Percentiles rank a stretch among this genome's conserved stretches.
These are phyloP conservation scores for Cladophialophora immunda DNA, from an alignment of 2,329 filamentous ascomycete genomes.

Conservation along the genomic window DNA sequence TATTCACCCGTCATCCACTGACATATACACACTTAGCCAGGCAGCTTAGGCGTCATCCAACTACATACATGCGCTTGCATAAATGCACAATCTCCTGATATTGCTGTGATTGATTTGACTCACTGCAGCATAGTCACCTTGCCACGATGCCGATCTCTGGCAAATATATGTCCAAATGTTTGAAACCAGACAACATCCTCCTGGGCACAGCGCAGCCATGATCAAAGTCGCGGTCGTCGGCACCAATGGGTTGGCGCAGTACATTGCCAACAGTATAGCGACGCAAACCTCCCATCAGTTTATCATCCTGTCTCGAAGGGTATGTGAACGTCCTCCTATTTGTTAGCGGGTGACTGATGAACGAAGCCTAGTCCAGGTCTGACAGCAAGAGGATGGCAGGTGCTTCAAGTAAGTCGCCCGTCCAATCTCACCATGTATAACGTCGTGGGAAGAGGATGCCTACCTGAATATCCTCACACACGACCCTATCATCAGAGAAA, in stretches of 20 bases:
- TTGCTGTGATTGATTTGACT: constrained; percentile 27
- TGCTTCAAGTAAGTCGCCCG: constrained; percentile 56
- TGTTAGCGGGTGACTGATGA: constrained; percentile 20
- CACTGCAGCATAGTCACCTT: constrained; percentile 17
- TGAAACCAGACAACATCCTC: constrained; percentile 13
- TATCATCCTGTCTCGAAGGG: constrained; percentile 71
- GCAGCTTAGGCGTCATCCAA: constrained; percentile 23
- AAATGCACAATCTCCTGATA: constrained; percentile 21
- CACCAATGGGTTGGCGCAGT: constrained; percentile 66
- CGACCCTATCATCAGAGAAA: not conserved
- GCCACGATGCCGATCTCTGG: constrained; percentile 20
- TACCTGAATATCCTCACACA: not conserved
- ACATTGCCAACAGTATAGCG: constrained; percentile 67
- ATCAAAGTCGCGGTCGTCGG: constrained; percentile 71
- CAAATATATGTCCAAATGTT: constrained; percentile 30
- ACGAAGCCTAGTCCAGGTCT: constrained; percentile 49
- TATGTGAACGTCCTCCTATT: constrained; percentile 17
- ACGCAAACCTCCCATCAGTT: constrained; percentile 71
- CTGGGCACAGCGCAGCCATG: constrained; percentile 45
- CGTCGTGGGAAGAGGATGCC: not conserved
- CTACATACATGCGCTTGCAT: constrained; percentile 24
- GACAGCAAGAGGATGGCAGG: constrained; percentile 63
- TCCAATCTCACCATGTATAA: not conserved
- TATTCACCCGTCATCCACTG: constrained; percentile 18
- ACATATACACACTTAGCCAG: constrained; percentile 22